Conservation (phyloP, 2,329 filamentous ascomycete species). For the Emmonsia crescens region DNA sequence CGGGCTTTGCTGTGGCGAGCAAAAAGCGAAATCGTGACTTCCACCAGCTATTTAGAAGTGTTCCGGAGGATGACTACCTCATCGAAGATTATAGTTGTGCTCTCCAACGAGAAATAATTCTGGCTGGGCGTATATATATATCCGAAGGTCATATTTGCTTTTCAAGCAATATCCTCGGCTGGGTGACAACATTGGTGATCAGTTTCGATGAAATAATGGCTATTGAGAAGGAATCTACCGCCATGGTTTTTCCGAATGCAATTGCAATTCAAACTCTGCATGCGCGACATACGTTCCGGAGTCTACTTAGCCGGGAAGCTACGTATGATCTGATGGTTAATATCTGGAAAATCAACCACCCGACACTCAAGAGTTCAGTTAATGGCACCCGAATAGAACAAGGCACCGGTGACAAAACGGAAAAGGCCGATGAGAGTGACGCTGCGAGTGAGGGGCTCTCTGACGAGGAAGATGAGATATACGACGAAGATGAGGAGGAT, state of each 20-base stretch:
- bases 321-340: conserved; percentile 96
- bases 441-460: conserved; percentile 69
- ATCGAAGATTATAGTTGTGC: conserved; percentile 99
- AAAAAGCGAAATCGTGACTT: conserved; percentile 96
- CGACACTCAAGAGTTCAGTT: conserved; percentile 77
- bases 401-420: conserved; percentile 78
- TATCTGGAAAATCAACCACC: conserved; percentile 96
- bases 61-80: conserved; percentile 93
- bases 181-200: conserved; percentile 95
- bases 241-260: conserved; percentile 90
- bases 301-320: conserved; percentile 84
- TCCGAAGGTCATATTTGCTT: conserved; percentile 97
- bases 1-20: conserved; percentile 90
- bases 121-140: conserved; percentile 87
- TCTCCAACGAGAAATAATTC: conserved; percentile 84
- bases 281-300: conserved; percentile 90
- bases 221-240: conserved; percentile 92
- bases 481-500: conserved; percentile 43
- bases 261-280: conserved; percentile 94
- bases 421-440: conserved; percentile 61
- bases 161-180: conserved; percentile 96
- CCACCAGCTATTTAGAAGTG: conserved; percentile 85
- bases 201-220: conserved; percentile 97
- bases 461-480: conserved; percentile 57
- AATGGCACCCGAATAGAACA: conserved; percentile 79